phyloP scores from a whole-genome alignment of 768 basidiomycete species.

The Auricularia sp. region DNA sequence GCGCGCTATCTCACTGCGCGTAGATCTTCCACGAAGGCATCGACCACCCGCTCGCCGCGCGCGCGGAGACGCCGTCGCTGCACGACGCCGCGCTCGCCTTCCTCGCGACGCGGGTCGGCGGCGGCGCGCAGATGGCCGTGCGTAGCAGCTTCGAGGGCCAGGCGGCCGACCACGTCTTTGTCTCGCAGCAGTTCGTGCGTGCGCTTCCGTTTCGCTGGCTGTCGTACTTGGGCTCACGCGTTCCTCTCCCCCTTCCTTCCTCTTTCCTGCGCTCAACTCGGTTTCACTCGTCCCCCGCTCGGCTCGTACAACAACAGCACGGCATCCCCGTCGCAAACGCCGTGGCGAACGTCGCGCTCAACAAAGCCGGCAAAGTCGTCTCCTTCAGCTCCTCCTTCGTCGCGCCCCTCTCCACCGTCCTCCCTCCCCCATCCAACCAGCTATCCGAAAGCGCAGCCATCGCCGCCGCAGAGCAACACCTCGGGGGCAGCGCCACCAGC shows the following conservation, averaged over 20 bases:
- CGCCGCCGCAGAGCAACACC: constrained; percentile 26
- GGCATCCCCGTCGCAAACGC: constrained; percentile 29
- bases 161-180: background rate
- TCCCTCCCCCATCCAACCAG: constrained; percentile 26
- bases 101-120: background rate
- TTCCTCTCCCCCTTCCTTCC: too few relatives aligned
- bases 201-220: too few relatives aligned
- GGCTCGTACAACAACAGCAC: constrained; percentile 13
- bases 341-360: constrained; percentile 38
- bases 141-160: background rate
- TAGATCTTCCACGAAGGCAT: background rate
- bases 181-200: background rate
- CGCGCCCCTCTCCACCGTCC: constrained; percentile 21
- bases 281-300: background rate
- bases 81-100: background rate
- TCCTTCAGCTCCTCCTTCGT: constrained; percentile 40
- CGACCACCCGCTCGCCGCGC: background rate
- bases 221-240: too few relatives aligned
- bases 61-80: background rate
- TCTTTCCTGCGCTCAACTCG: too few relatives aligned
- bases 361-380: constrained; percentile 29
- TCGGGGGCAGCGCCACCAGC: constrained; percentile 33
- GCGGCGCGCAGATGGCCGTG: background rate
- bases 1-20: background rate
- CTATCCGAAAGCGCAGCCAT: constrained; percentile 29